Conservation (phyloP, 352 stramenopile genomes). For the Pythium phragmitis region DNA sequence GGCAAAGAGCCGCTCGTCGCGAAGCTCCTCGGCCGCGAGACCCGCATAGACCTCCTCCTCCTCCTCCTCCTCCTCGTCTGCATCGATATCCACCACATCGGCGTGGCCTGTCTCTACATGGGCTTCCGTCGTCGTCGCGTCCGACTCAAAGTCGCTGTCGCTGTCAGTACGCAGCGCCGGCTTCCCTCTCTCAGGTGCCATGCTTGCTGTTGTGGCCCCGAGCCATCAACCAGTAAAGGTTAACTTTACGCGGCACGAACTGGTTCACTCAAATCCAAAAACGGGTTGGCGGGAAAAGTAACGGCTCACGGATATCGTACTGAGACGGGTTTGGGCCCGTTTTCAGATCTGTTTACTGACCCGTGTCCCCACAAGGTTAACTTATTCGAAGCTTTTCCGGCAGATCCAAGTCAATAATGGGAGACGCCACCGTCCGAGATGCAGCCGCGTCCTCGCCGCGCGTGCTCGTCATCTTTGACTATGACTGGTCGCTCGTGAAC, state of each 20-base stretch:
- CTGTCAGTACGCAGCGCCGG: constrained; percentile 11
- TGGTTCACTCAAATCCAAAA: constrained; percentile 2
- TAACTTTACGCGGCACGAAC: constrained; percentile 8
- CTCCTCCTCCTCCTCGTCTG: constrained; percentile 1
- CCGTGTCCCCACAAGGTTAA: not conserved
- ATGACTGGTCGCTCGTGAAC: constrained; percentile 83
- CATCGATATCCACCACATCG: not conserved
- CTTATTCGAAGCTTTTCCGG: constrained; percentile 5
- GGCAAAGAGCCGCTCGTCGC: constrained; percentile 55
- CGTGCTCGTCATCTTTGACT: constrained; percentile 78
- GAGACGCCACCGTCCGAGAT: not conserved
- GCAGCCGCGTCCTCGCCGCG: constrained; percentile 3
- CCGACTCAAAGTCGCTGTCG: constrained; percentile 15
- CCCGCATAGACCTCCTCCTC: constrained; percentile 24
- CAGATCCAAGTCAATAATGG: not conserved
- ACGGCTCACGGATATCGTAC: not conserved
- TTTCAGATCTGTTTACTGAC: not conserved
- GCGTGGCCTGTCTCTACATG: not conserved
- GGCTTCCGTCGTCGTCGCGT: not conserved
- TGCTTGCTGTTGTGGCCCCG: not conserved
- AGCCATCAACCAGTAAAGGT: constrained; percentile 8
- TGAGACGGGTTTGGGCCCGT: constrained; percentile 4
- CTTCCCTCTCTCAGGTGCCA: not conserved
- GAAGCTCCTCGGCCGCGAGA: constrained; percentile 57
- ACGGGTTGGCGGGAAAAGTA: constrained; percentile 29